phyloP scores from a whole-genome alignment of 495 filamentous ascomycete species.

The Penicillium pulvis region DNA sequence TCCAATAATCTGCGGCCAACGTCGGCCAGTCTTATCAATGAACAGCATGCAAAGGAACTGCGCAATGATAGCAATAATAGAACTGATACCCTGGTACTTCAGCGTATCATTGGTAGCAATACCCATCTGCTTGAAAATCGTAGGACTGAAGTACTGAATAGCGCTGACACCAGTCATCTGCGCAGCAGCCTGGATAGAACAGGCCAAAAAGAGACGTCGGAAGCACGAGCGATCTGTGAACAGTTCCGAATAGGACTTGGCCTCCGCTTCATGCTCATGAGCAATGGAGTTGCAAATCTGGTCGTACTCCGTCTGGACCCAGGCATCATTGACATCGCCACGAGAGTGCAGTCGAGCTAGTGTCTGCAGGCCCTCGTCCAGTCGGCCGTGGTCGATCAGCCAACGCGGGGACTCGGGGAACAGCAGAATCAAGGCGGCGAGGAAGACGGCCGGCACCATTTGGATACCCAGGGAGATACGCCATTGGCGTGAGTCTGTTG shows the following conservation, averaged over 20 bases:
- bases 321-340: slow-evolving; percentile 58
- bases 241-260: slow-evolving; percentile 61
- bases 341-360: slow-evolving; percentile 62
- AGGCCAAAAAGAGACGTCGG: slow-evolving; percentile 61
- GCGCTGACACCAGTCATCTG: slow-evolving; percentile 69
- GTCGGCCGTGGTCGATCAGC: slow-evolving; percentile 45
- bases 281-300: slow-evolving; percentile 48
- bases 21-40: slow-evolving; percentile 9
- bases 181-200: slow-evolving; percentile 58
- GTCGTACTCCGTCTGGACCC: slow-evolving; percentile 64
- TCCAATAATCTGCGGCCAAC: slow-evolving; percentile 8
- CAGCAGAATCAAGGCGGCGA: slow-evolving; percentile 59
- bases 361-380: slow-evolving; percentile 55
- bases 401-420: slow-evolving; percentile 55
- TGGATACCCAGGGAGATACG: slow-evolving; percentile 52
- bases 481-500: slow-evolving; percentile 32
- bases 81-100: slow-evolving; percentile 64
- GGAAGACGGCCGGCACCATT: slow-evolving; percentile 56
- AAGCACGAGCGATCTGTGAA: slow-evolving; percentile 61
- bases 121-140: slow-evolving; percentile 62
- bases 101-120: slow-evolving; percentile 57
- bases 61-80: slow-evolving; percentile 52
- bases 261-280: slow-evolving; percentile 52
- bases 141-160: slow-evolving; percentile 65
- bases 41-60: slow-evolving; percentile 7